Conservation (phyloP, 441 rosid genomes). For the Iberis amara region DNA sequence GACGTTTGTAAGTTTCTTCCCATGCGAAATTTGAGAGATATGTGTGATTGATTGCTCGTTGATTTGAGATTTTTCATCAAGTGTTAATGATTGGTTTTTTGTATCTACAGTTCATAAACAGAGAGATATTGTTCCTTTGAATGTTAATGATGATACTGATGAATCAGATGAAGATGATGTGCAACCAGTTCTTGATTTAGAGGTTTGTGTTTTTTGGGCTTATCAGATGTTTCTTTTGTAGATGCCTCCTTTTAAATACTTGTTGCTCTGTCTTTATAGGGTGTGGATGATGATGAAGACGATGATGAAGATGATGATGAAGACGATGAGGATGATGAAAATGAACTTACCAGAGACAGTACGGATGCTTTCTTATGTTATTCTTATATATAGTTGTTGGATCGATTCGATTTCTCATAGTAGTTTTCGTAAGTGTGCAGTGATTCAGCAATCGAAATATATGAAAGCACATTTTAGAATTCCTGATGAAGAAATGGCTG, state of each 20-base stretch:
- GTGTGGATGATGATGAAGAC: slow-evolving; percentile 38
- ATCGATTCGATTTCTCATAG: slow-evolving; percentile 1
- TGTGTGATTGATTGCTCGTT: slow-evolving; percentile 12
- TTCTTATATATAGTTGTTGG: background rate
- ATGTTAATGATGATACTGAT: slow-evolving; percentile 47
- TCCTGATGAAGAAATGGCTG: slow-evolving; percentile 65
- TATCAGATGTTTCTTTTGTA: background rate
- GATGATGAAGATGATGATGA: slow-evolving; percentile 39
- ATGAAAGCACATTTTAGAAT: slow-evolving; percentile 56
- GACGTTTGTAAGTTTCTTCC: slow-evolving; percentile 47
- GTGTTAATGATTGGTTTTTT: background rate
- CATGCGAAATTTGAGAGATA: background rate
- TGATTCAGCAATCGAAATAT: slow-evolving; percentile 61
- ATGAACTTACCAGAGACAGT: slow-evolving; percentile 61
- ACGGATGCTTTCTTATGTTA: slow-evolving; percentile 24
- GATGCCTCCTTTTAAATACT: background rate
- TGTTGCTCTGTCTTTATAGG: slow-evolving; percentile 21
- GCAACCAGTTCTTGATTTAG: slow-evolving; percentile 58
- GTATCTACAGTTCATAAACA: slow-evolving; percentile 66
- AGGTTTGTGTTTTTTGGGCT: slow-evolving; percentile 36
- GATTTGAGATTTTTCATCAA: background rate
- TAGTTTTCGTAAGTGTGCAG: slow-evolving; percentile 34
- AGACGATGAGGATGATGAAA: slow-evolving; percentile 39
- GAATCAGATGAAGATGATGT: slow-evolving; percentile 66
- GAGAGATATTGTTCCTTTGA: slow-evolving; percentile 69